Conservation (phyloP, 257 asterid species). For the Euphrasia confusa region DNA sequence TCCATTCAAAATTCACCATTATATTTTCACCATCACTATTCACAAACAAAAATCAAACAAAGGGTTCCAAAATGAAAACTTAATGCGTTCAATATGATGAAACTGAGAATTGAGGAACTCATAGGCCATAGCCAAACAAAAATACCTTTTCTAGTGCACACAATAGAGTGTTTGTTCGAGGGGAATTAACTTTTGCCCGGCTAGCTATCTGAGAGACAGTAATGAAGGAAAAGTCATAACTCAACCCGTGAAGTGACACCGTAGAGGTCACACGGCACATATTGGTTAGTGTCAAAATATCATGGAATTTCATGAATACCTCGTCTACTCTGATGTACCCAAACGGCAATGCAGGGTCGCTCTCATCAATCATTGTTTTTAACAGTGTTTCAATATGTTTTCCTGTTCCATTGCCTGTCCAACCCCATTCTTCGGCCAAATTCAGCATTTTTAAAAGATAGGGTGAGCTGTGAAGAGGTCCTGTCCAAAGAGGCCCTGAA, state of each 20-base stretch:
- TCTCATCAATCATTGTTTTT: conserved; percentile 68
- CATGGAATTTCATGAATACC: conserved; percentile 38
- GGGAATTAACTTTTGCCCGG: conserved; percentile 75
- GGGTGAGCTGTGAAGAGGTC: conserved; percentile 70
- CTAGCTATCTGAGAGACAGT: conserved; percentile 59
- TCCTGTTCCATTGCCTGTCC: conserved; percentile 61
- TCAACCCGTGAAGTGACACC: background rate
- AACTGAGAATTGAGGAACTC: background rate
- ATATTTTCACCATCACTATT: background rate
- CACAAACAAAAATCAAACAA: background rate
- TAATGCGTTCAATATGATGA: background rate
- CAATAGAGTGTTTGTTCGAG: conserved; percentile 46
- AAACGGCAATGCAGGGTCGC: conserved; percentile 77
- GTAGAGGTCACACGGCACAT: conserved; percentile 3
- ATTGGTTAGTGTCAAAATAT: background rate
- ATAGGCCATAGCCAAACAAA: background rate
- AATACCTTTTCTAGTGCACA: conserved; percentile 54
- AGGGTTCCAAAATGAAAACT: background rate
- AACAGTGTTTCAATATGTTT: conserved; percentile 54
- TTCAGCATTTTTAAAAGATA: conserved; percentile 53
- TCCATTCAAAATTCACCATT: background rate
- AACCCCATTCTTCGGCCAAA: conserved; percentile 83
- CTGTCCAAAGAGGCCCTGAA: conserved; percentile 96
- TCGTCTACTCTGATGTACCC: conserved; percentile 77
- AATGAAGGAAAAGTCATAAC: conserved; percentile 6